A percentile compares a stretch with the other conserved stretches of the same genome.
Evolutionary conservation across 208 protist genomes (phyloP).

Genomic region (Acanthamoeba sp.): DNA sequence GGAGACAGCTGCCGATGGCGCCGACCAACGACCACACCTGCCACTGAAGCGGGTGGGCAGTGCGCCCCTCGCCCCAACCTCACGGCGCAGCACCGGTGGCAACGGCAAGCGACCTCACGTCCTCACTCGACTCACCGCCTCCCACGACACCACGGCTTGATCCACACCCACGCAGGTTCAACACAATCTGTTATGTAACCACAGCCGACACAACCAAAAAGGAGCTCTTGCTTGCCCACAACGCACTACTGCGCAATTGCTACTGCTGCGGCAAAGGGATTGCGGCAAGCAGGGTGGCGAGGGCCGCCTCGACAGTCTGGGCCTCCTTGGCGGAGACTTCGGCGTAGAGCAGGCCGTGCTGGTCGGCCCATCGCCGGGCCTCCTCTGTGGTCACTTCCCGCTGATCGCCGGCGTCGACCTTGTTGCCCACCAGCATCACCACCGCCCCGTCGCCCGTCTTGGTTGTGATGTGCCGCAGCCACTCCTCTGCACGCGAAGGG

Average conservation of each 20-base stretch:
- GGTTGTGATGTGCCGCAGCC: neutral
- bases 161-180: neutral
- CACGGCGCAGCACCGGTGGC: neutral
- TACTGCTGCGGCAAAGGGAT: neutral
- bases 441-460: neutral
- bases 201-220: no score
- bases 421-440: conserved; percentile 62
- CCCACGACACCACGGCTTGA: neutral
- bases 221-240: no score
- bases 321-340: conserved; percentile 27
- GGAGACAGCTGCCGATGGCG: neutral
- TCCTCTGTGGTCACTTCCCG: neutral
- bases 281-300: neutral
- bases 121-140: neutral
- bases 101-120: neutral
- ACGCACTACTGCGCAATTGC: no score
- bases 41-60: neutral
- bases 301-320: neutral
- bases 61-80: neutral
- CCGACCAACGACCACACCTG: neutral
- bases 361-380: conserved; percentile 1
- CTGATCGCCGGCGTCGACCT: conserved; percentile 1
- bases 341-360: conserved; percentile 30
- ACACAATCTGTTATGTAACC: neutral
- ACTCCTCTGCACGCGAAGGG: neutral